These are phyloP conservation scores for Hemileccinum hortonii DNA, from an alignment of 1,284 basidiomycete genomes.

Conservation along the genomic window DNA sequence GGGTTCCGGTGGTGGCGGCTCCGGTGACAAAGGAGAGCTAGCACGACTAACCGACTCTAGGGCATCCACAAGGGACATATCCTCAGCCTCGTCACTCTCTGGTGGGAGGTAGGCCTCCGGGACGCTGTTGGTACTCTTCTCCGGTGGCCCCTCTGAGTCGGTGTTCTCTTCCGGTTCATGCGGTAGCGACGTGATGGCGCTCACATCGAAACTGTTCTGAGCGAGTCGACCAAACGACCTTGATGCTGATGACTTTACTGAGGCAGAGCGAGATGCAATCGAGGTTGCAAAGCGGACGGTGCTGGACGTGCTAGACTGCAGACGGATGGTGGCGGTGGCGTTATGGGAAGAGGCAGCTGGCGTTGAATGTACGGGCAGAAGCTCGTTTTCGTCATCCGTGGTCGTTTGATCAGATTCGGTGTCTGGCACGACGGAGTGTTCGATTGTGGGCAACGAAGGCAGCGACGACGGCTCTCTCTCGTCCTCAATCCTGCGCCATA, in stretches of 20 bases:
- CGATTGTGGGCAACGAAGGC: slow-evolving; percentile 67
- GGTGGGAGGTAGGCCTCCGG: slow-evolving; percentile 53
- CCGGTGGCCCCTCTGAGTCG: slow-evolving; percentile 39
- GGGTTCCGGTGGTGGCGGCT: slow-evolving; percentile 38
- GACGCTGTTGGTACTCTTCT: slow-evolving; percentile 46
- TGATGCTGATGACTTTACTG: slow-evolving; percentile 38
- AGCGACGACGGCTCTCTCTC: slow-evolving; percentile 73
- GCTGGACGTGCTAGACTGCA: slow-evolving; percentile 57
- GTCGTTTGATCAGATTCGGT: slow-evolving; percentile 31
- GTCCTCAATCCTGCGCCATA: slow-evolving; percentile 77
- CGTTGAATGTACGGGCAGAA: slow-evolving; percentile 61
- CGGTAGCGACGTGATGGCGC: slow-evolving; percentile 54
- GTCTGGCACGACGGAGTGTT: slow-evolving; percentile 50
- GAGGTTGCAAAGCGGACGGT: slow-evolving; percentile 73
- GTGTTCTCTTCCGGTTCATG: slow-evolving; percentile 41
- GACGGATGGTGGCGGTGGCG: slow-evolving; percentile 46
- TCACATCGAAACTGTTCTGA: slow-evolving; percentile 59
- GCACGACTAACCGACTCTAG: slow-evolving; percentile 57
- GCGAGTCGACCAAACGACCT: slow-evolving; percentile 30
- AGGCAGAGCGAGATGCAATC: slow-evolving; percentile 53
- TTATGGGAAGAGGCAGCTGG: slow-evolving; percentile 49
- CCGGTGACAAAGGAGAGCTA: slow-evolving; percentile 46
- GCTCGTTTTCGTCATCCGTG: slow-evolving; percentile 37
- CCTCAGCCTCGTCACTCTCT: slow-evolving; percentile 41
- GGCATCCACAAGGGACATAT: slow-evolving; percentile 57